Evolutionary conservation across 257 asterid genomes (phyloP).

Genomic region (Osmanthus fragrans): DNA sequence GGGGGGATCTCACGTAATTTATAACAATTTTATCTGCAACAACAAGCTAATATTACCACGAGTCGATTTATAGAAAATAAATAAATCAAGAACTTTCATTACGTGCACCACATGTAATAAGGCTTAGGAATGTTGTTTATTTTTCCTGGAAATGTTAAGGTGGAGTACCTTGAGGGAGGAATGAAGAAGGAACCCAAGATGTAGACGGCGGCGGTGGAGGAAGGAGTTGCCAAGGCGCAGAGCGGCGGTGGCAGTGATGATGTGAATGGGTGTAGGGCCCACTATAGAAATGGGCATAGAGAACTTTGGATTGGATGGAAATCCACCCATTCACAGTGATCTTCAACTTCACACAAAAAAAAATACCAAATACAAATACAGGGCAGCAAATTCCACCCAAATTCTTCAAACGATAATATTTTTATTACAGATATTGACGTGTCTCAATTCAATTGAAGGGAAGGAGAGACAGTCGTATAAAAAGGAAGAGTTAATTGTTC

Average conservation of each 20-base stretch:
- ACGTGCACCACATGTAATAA: background rate
- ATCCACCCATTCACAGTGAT: slow-evolving; percentile 39
- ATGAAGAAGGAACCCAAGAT: slow-evolving; percentile 40
- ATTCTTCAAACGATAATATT: background rate
- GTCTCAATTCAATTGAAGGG: background rate
- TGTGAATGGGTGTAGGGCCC: slow-evolving; percentile 43
- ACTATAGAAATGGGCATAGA: slow-evolving; percentile 33
- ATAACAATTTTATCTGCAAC: background rate
- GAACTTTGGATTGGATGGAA: slow-evolving; percentile 47
- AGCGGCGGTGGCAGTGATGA: slow-evolving; percentile 42
- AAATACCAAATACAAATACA: background rate
- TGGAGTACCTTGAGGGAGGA: slow-evolving; percentile 57
- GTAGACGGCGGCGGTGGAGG: slow-evolving; percentile 54
- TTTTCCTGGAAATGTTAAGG: background rate
- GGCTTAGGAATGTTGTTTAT: background rate
- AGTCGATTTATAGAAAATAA: background rate
- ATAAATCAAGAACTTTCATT: background rate
- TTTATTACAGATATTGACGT: background rate
- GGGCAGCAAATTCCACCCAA: background rate
- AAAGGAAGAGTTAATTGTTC: no score
- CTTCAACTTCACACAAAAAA: background rate
- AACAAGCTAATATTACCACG: background rate
- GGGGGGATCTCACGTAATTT: background rate
- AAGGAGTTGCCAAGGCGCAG: slow-evolving; percentile 52
- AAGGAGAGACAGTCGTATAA: background rate